Conservation (phyloP, 2,329 filamentous ascomycete species). For the Diatrype stigma region DNA sequence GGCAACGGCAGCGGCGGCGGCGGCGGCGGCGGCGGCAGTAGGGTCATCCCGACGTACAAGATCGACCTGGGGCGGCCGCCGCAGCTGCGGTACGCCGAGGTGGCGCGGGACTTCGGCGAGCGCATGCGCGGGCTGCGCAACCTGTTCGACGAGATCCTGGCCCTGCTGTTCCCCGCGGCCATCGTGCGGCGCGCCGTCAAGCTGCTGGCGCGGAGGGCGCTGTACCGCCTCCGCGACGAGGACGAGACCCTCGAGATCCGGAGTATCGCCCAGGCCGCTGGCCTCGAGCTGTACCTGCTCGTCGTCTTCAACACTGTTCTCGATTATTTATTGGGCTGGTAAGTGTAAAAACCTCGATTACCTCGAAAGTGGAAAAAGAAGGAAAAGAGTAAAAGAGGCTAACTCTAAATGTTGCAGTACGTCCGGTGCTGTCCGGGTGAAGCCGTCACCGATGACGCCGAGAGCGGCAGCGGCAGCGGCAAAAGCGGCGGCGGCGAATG, state of each 20-base stretch:
- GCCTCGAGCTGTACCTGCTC: slow-evolving; percentile 54
- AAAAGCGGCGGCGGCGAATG: no score
- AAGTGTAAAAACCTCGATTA: no score
- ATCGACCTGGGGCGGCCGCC: slow-evolving; percentile 55
- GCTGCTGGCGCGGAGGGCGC: slow-evolving; percentile 37
- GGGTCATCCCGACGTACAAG: slow-evolving; percentile 15
- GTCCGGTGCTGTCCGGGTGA: slow-evolving; percentile 35
- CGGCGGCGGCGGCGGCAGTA: no score
- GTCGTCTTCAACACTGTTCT: slow-evolving; percentile 60
- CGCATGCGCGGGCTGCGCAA: slow-evolving; percentile 38
- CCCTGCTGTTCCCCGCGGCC: slow-evolving; percentile 14
- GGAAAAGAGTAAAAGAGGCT: no score
- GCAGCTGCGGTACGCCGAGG: slow-evolving; percentile 43
- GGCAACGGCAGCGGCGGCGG: no score
- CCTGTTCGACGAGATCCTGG: slow-evolving; percentile 49
- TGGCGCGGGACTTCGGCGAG: slow-evolving; percentile 41
- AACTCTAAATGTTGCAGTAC: no score
- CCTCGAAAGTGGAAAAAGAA: no score
- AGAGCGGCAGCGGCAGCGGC: slow-evolving; percentile 13
- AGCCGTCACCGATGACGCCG: slow-evolving; percentile 37
- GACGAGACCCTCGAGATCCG: slow-evolving; percentile 60
- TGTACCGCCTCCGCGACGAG: slow-evolving; percentile 45
- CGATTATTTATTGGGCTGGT: slow-evolving; percentile 62
- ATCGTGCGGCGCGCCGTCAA: slow-evolving; percentile 23
- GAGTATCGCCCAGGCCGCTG: slow-evolving; percentile 49